Percentiles rank a stretch among this genome's conserved stretches.
Conservation (phyloP, 2,329 filamentous ascomycete genomes). For the Magnaporthiopsis incrustans region DNA sequence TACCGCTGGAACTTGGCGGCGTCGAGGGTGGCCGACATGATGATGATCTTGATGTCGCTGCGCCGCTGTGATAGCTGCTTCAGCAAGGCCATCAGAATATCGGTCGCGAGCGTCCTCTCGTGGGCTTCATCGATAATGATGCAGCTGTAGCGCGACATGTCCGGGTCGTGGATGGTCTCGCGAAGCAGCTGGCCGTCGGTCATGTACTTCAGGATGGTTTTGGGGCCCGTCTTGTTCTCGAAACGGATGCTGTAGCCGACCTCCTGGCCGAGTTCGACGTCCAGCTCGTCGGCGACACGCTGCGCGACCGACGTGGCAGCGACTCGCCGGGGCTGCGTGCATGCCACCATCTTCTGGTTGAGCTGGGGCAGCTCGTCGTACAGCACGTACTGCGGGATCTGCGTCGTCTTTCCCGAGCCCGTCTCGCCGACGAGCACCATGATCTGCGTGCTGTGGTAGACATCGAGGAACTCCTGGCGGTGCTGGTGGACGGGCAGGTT, state of each 20-base stretch:
- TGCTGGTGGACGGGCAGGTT: slow-evolving; percentile 89
- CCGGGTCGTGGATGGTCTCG: slow-evolving; percentile 93
- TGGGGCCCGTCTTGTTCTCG: slow-evolving; percentile 83
- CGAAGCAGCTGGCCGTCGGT: slow-evolving; percentile 97
- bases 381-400: slow-evolving; percentile 97
- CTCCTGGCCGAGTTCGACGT: slow-evolving; percentile 85
- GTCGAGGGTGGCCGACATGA: slow-evolving; percentile 97
- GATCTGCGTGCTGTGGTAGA: slow-evolving; percentile 92
- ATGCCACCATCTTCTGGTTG: slow-evolving; percentile 84
- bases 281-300: slow-evolving; percentile 95
- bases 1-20: slow-evolving; percentile 97
- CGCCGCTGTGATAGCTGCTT: slow-evolving; percentile 81
- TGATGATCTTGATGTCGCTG: slow-evolving; percentile 91
- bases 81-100: slow-evolving; percentile 92
- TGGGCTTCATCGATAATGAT: slow-evolving; percentile 99
- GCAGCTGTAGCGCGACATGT: slow-evolving; percentile 86
- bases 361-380: slow-evolving; percentile 91
- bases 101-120: slow-evolving; percentile 92
- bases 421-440: slow-evolving; percentile 98
- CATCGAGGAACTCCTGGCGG: slow-evolving; percentile 84
- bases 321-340: slow-evolving; percentile 94
- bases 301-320: slow-evolving; percentile 98
- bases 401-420: slow-evolving; percentile 97
- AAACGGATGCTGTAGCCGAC: slow-evolving; percentile 99
- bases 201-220: slow-evolving; percentile 98